These are phyloP conservation scores for Suhomyces bolitotheri DNA, from an alignment of 1,139 yeast genomes.

Conservation along the genomic window DNA sequence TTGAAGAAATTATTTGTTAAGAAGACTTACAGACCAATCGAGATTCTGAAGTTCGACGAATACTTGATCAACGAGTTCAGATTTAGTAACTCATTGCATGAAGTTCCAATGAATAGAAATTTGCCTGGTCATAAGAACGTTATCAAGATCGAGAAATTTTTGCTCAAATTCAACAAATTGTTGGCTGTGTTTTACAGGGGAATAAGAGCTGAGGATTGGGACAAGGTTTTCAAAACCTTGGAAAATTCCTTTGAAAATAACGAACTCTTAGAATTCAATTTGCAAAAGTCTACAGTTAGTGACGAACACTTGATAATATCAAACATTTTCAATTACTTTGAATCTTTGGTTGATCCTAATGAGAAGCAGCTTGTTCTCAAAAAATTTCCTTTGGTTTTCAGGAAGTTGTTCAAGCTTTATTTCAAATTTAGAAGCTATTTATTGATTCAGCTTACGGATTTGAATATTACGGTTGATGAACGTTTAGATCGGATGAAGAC, in stretches of 20 bases:
- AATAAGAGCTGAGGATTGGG: conserved; percentile 76
- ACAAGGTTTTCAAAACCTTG: conserved; percentile 67
- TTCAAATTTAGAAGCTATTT: conserved; percentile 66
- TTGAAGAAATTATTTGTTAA: conserved; percentile 74
- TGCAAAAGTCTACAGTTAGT: conserved; percentile 39
- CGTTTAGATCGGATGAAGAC: conserved; percentile 74
- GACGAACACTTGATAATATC: conserved; percentile 65
- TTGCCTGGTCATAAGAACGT: conserved; percentile 49
- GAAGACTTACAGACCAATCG: conserved; percentile 74
- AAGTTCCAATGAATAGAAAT: conserved; percentile 51
- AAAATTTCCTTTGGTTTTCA: conserved; percentile 69
- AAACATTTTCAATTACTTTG: conserved; percentile 71
- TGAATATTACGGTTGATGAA: conserved; percentile 52
- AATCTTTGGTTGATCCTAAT: conserved; percentile 48
- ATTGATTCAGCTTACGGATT: conserved; percentile 64
- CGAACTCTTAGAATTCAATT: conserved; percentile 60
- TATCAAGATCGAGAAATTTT: conserved; percentile 53
- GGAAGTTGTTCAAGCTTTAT: conserved; percentile 67
- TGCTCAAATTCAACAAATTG: conserved; percentile 64
- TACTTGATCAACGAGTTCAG: conserved; percentile 41
- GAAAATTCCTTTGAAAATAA: conserved; percentile 60
- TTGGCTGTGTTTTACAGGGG: conserved; percentile 60
- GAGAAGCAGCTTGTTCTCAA: conserved; percentile 46
- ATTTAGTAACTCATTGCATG: conserved; percentile 44
- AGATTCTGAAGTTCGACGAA: conserved; percentile 41